A percentile compares a stretch with the other conserved stretches of the same genome.
These are phyloP conservation scores for Infundibulicybe gibba DNA, from an alignment of 768 basidiomycete species.

Conservation along the genomic window DNA sequence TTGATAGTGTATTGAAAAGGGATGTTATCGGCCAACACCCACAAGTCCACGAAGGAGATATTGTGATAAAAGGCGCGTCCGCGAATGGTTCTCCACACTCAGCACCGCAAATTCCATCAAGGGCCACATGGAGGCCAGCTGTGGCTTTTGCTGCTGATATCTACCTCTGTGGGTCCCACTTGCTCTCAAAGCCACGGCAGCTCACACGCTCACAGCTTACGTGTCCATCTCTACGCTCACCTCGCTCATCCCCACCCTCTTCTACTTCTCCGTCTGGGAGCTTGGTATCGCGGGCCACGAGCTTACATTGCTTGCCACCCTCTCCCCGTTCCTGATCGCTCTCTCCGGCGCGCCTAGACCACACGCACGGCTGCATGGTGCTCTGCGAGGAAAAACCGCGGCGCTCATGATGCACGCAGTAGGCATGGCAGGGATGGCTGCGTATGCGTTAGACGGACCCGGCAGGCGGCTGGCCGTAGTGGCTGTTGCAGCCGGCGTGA, in stretches of 20 bases:
- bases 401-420: slow-evolving; percentile 37
- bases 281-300: slow-evolving; percentile 84
- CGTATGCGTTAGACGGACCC: slow-evolving; percentile 49
- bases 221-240: slow-evolving; percentile 85
- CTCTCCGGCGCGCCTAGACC: slow-evolving; percentile 35
- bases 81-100: no score
- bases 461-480: slow-evolving; percentile 55
- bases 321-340: slow-evolving; percentile 62
- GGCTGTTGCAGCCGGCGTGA: slow-evolving; percentile 45
- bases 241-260: slow-evolving; percentile 71
- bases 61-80: no score
- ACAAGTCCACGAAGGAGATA: no score
- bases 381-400: no score
- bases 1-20: neutral
- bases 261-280: slow-evolving; percentile 93
- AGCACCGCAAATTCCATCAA: no score
- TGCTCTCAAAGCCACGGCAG: neutral
- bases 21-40: no score
- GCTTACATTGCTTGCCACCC: slow-evolving; percentile 63
- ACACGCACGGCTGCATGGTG: slow-evolving; percentile 24
- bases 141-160: slow-evolving; percentile 35
- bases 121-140: slow-evolving; percentile 7
- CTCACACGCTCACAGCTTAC: slow-evolving; percentile 46
- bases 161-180: slow-evolving; percentile 52
- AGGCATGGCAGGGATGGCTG: slow-evolving; percentile 49